phyloP scores from a whole-genome alignment of 176 grass and related monocot genomes.

The Calamus simplicifolius region DNA sequence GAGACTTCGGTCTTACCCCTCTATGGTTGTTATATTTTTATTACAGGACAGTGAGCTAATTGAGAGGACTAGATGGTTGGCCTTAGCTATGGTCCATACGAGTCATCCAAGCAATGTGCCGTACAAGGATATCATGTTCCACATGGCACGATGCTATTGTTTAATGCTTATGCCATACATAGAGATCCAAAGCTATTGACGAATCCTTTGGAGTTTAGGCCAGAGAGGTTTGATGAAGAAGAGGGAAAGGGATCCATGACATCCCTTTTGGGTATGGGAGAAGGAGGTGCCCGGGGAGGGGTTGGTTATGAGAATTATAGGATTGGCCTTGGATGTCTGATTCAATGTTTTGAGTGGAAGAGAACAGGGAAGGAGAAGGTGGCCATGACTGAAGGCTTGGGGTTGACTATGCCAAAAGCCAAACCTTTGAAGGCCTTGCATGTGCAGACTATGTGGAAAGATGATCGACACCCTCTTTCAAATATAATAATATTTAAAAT shows the following conservation, averaged over 20 bases:
- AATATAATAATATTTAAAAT: neutral
- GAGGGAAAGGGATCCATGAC: neutral
- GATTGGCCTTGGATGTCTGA: slow-evolving; percentile 16
- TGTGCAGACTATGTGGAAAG: neutral
- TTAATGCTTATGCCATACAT: too few relatives aligned
- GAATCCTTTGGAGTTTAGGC: slow-evolving; percentile 27
- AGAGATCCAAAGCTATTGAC: slow-evolving; percentile 26
- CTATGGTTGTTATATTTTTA: too few relatives aligned
- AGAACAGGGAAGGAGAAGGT: slow-evolving; percentile 18
- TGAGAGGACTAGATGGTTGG: too few relatives aligned
- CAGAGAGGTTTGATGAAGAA: slow-evolving; percentile 35
- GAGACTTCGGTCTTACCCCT: too few relatives aligned
- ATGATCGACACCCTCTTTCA: neutral
- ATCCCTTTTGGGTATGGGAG: slow-evolving; percentile 52
- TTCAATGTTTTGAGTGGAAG: slow-evolving; percentile 38
- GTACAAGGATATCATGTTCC: too few relatives aligned
- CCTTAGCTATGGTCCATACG: too few relatives aligned
- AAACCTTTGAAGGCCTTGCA: slow-evolving; percentile 13
- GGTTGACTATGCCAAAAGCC: slow-evolving; percentile 7
- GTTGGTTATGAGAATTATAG: neutral
- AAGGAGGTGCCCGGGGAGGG: slow-evolving; percentile 40
- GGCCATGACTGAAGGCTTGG: slow-evolving; percentile 14
- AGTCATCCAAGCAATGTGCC: too few relatives aligned
- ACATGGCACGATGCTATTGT: too few relatives aligned
- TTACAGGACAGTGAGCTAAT: too few relatives aligned